phyloP scores from a whole-genome alignment of 2,329 filamentous ascomycete genomes.

The Colletotrichum siamense region DNA sequence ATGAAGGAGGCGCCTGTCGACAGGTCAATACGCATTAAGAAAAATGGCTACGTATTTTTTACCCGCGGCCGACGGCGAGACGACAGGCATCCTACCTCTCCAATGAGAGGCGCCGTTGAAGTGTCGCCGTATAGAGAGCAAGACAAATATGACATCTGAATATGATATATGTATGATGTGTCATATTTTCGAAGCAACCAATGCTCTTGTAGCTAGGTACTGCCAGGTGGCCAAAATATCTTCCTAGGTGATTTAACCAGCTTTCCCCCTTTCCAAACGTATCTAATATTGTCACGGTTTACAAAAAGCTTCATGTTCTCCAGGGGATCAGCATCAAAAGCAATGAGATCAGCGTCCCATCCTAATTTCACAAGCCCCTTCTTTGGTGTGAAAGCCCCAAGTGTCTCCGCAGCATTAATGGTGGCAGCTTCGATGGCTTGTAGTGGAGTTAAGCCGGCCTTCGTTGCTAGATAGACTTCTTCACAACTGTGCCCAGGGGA shows the following conservation, averaged over 20 bases:
- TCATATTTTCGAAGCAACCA: neutral
- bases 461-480: neutral
- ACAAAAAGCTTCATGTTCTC: neutral
- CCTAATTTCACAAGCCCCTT: slow-evolving; percentile 42
- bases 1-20: rapidly evolving
- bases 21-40: neutral
- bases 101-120: neutral
- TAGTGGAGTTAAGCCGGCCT: slow-evolving; percentile 50
- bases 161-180: neutral
- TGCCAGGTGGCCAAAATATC: neutral
- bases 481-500: neutral
- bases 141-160: rapidly evolving
- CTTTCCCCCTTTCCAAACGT: neutral
- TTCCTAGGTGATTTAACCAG: neutral
- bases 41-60: neutral
- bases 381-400: slow-evolving; percentile 48
- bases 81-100: rapidly evolving
- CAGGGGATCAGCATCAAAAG: neutral
- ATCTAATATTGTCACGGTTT: neutral
- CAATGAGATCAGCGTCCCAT: neutral
- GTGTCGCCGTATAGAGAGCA: rapidly evolving
- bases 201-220: neutral
- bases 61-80: rapidly evolving
- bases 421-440: slow-evolving; percentile 56
- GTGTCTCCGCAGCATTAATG: slow-evolving; percentile 48